A percentile compares a stretch with the other conserved stretches of the same genome.
Evolutionary conservation across 306 rosid genomes (phyloP).

Genomic region (Aeschynomene evenia): DNA sequence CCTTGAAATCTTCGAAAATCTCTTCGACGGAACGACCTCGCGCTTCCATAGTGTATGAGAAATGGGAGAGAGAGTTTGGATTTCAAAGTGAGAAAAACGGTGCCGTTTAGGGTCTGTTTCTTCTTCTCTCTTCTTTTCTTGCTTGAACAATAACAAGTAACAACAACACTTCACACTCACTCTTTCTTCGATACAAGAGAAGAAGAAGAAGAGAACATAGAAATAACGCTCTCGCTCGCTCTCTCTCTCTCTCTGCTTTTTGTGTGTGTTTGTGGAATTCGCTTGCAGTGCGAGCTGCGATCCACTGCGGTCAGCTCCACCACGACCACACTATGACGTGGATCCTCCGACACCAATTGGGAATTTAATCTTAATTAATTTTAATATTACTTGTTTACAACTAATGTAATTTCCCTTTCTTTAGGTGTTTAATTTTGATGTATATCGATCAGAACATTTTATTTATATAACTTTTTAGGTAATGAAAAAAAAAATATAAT

Average conservation of each 20-base stretch:
- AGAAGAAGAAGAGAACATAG: not conserved
- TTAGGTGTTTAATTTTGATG: no score
- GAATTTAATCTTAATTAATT: no score
- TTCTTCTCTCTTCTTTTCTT: not conserved
- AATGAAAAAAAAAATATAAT: no score
- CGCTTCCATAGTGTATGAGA: constrained; percentile 37
- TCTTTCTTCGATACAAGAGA: not conserved
- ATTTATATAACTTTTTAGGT: no score
- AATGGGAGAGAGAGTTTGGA: not conserved
- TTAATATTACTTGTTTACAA: no score
- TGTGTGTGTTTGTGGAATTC: not conserved
- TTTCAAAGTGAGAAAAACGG: not conserved
- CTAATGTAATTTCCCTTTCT: no score
- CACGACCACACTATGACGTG: not conserved
- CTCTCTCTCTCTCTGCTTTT: not conserved
- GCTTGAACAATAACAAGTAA: no score
- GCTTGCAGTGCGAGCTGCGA: not conserved
- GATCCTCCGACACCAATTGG: not conserved
- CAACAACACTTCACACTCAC: no score
- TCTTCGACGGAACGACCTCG: constrained; percentile 79
- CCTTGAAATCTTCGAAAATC: constrained; percentile 78
- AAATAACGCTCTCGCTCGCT: not conserved
- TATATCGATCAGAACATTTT: no score
- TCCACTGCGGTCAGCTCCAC: not conserved
- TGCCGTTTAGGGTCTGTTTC: not conserved